Percentiles rank a stretch among this genome's conserved stretches.
Conservation (phyloP, 345 rosid species). For the Populus simonii region DNA sequence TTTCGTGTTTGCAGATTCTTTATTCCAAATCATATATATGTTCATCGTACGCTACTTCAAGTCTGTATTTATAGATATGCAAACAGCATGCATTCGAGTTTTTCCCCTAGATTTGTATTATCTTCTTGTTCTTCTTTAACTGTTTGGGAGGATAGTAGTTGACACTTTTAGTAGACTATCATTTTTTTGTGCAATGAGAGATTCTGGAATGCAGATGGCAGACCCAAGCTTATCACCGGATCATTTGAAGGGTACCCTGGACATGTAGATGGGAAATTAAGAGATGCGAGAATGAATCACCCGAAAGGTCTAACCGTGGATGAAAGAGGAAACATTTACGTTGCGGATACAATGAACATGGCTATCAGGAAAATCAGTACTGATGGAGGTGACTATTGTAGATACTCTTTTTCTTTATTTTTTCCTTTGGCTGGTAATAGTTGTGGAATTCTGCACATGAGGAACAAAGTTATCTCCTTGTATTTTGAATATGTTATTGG, state of each 20-base stretch:
- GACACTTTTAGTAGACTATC: background rate
- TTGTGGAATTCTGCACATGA: no score
- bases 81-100: no score
- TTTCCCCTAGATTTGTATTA: background rate
- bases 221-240: slow-evolving; percentile 32
- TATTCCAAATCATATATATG: background rate
- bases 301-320: slow-evolving; percentile 31
- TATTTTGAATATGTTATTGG: background rate
- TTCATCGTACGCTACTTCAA: background rate
- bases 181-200: slow-evolving; percentile 1
- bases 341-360: slow-evolving; percentile 35
- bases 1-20: background rate
- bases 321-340: slow-evolving; percentile 28
- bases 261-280: slow-evolving; percentile 33
- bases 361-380: slow-evolving; percentile 29
- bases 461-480: background rate
- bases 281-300: slow-evolving; percentile 32
- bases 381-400: slow-evolving; percentile 14
- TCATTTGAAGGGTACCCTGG: slow-evolving; percentile 30
- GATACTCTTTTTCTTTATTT: no score
- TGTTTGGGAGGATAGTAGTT: background rate
- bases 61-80: no score
- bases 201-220: slow-evolving; percentile 23
- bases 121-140: background rate
- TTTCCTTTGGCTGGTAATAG: no score